A percentile compares a stretch with the other conserved stretches of the same genome.
These are phyloP conservation scores for Spencermartinsiella ligniputridi DNA, from an alignment of 1,139 yeast species.

Conservation along the genomic window DNA sequence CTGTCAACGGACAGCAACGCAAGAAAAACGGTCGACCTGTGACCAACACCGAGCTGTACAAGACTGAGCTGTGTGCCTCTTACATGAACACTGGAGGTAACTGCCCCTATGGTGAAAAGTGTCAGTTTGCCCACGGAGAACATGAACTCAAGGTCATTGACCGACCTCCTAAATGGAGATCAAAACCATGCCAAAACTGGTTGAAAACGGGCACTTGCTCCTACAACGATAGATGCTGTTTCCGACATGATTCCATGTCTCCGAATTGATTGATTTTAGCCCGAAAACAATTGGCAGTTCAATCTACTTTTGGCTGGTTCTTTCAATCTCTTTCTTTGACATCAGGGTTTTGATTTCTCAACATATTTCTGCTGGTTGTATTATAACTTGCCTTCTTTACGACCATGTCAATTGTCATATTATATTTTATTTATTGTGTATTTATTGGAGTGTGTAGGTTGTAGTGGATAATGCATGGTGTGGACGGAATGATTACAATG, in stretches of 20 bases:
- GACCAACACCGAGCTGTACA: constrained; percentile 71
- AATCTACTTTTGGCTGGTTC: too few species aligned
- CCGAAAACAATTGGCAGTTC: too few species aligned
- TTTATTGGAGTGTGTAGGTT: background rate
- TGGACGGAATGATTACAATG: too few species aligned
- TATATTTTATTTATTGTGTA: constrained; percentile 6
- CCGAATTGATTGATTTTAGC: too few species aligned
- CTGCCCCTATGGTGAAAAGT: constrained; percentile 86
- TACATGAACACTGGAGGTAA: constrained; percentile 61
- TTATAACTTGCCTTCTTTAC: background rate
- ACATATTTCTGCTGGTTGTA: background rate
- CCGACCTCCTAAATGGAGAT: constrained; percentile 82
- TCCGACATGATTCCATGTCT: constrained; percentile 51
- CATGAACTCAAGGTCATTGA: constrained; percentile 68
- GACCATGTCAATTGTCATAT: constrained; percentile 4
- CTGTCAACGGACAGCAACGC: background rate
- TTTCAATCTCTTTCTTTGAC: too few species aligned
- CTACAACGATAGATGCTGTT: constrained; percentile 88
- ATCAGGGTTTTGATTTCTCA: too few species aligned
- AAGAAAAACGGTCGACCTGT: constrained; percentile 26
- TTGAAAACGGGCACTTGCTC: constrained; percentile 74
- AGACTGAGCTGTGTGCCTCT: constrained; percentile 85
- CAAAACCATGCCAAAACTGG: constrained; percentile 92
- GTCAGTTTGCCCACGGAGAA: constrained; percentile 92
- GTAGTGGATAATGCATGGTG: background rate